A percentile compares a stretch with the other conserved stretches of the same genome.
These are phyloP conservation scores for Annona cherimola DNA, from an alignment of 164 flowering plant genomes.

Conservation along the genomic window DNA sequence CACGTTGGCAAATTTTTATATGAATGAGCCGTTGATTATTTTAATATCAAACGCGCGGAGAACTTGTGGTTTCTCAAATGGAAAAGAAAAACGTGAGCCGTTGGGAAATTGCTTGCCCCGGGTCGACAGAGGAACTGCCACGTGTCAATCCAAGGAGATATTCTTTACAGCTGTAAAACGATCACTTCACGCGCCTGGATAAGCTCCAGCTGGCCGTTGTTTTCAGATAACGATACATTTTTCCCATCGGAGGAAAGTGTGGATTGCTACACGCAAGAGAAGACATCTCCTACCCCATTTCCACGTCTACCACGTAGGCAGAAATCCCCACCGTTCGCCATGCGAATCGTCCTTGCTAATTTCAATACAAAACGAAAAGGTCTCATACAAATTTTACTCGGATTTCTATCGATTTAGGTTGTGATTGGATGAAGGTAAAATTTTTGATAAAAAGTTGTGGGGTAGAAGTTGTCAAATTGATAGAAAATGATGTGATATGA, in stretches of 20 bases:
- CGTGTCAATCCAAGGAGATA: not conserved
- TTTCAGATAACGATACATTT: conserved; percentile 7
- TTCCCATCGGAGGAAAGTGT: not conserved
- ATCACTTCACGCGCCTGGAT: conserved; percentile 11
- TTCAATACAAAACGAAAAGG: too few relatives aligned
- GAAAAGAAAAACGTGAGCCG: not conserved
- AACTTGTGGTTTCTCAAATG: too few relatives aligned
- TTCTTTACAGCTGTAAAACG: conserved; percentile 5
- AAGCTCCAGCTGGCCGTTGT: conserved; percentile 14
- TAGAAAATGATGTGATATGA: too few relatives aligned
- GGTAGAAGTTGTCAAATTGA: too few relatives aligned
- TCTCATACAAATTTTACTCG: too few relatives aligned
- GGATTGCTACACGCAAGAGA: not conserved
- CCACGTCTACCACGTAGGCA: not conserved
- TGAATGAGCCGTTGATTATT: too few relatives aligned
- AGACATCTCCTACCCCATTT: not conserved
- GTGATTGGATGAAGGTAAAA: too few relatives aligned
- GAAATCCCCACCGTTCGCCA: not conserved
- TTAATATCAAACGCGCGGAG: too few relatives aligned
- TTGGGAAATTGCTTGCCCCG: not conserved
- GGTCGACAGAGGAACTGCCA: not conserved
- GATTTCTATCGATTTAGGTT: too few relatives aligned
- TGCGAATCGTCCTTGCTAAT: not conserved
- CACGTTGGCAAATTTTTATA: too few relatives aligned
- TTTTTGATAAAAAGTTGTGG: too few relatives aligned